Conservation (phyloP, 140 eudicot species). For the Stevia rebaudiana region DNA sequence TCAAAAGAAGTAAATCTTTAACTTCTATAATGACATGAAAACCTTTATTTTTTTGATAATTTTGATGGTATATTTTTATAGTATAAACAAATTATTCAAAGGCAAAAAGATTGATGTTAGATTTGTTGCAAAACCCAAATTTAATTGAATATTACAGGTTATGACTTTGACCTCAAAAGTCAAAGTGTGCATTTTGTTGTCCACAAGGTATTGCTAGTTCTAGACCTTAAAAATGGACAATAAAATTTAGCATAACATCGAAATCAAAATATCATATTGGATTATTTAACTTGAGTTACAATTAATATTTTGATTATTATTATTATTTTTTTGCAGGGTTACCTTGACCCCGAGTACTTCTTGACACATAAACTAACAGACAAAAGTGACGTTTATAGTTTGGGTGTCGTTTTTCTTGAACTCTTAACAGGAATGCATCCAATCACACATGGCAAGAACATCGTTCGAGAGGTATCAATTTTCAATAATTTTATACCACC, state of each 20-base stretch:
- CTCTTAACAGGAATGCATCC: conserved; percentile 88
- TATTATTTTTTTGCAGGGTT: conserved; percentile 51
- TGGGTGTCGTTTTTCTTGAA: conserved; percentile 89
- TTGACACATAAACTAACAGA: conserved; percentile 87
- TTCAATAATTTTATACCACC: neutral
- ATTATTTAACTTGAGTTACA: neutral
- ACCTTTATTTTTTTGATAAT: neutral
- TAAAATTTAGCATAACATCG: neutral
- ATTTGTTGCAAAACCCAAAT: neutral
- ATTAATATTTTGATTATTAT: neutral
- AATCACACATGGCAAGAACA: conserved; percentile 84
- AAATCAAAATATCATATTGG: neutral
- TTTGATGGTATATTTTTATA: neutral
- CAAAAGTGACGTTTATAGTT: conserved; percentile 93
- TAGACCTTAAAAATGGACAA: neutral
- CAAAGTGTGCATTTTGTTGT: conserved; percentile 4
- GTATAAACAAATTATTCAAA: neutral
- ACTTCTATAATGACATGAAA: neutral
- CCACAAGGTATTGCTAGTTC: neutral
- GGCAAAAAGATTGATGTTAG: neutral
- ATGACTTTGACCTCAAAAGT: conserved; percentile 14
- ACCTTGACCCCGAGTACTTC: conserved; percentile 94
- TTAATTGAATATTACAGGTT: neutral
- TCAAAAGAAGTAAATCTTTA: conserved; percentile 16
- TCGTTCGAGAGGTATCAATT: conserved; percentile 76